These are phyloP conservation scores for Nicotiana attenuata DNA, from an alignment of 257 asterid species.

Conservation along the genomic window DNA sequence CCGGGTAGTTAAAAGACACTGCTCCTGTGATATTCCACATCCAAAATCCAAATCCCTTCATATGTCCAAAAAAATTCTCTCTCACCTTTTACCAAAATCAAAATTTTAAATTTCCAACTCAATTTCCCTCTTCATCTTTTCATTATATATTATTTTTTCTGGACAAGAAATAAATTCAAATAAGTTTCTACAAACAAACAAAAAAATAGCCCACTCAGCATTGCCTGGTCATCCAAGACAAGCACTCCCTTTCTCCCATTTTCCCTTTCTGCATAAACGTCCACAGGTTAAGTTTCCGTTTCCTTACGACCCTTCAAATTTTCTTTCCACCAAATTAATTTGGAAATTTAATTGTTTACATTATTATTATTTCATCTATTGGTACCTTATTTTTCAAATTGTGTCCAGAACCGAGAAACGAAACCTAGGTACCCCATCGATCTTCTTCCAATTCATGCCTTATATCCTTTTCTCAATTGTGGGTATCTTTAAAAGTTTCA, in stretches of 20 bases:
- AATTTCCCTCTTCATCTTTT: neutral
- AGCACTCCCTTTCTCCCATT: constrained; percentile 12
- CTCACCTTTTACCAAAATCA: neutral
- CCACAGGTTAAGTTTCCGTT: constrained; percentile 33
- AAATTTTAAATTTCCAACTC: neutral
- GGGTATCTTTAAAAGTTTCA: neutral
- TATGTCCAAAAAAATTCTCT: neutral
- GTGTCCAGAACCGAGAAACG: constrained; percentile 20
- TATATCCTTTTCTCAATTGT: constrained; percentile 14
- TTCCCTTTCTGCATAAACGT: constrained; percentile 8
- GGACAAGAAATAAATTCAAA: neutral
- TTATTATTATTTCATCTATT: constrained; percentile 7
- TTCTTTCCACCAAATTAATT: neutral
- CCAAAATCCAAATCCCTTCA: neutral
- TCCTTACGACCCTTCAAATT: constrained; percentile 13
- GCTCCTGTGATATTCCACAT: neutral
- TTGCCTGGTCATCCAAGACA: constrained; percentile 6
- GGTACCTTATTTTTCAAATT: constrained; percentile 15
- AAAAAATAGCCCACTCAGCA: neutral
- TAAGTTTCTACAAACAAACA: constrained; percentile 3
- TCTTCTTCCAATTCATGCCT: constrained; percentile 19
- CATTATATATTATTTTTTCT: neutral
- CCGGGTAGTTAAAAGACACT: neutral
- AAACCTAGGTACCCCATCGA: constrained; percentile 41
- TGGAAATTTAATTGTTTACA: constrained; percentile 6